These are phyloP conservation scores for Fusarium robinianum DNA, from an alignment of 2,329 filamentous ascomycete species.

Conservation along the genomic window DNA sequence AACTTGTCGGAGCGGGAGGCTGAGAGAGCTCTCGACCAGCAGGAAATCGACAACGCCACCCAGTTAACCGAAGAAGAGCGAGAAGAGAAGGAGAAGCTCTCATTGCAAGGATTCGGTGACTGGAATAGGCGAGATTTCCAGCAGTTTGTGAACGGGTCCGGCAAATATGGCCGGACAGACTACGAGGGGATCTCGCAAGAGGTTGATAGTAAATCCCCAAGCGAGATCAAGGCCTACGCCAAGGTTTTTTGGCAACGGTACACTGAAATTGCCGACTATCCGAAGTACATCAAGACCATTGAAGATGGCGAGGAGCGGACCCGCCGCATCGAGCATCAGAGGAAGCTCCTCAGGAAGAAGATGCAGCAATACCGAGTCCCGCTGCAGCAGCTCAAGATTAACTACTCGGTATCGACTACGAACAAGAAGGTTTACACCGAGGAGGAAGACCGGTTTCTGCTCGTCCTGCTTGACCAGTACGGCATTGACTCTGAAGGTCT, in stretches of 20 bases:
- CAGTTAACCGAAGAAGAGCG: conserved; percentile 88
- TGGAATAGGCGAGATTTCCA: conserved; percentile 99
- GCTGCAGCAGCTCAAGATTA: conserved; percentile 96
- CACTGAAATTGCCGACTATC: conserved; percentile 85
- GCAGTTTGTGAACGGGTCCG: conserved; percentile 94
- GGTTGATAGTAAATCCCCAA: conserved; percentile 84
- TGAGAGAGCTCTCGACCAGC: conserved; percentile 83
- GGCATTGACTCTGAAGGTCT: conserved; percentile 90
- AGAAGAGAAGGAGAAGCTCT: conserved; percentile 81
- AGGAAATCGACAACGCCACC: conserved; percentile 89
- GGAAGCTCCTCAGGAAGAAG: conserved; percentile 92
- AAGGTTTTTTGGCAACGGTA: conserved; percentile 97
- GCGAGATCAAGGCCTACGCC: conserved; percentile 88
- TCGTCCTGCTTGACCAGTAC: conserved; percentile 90
- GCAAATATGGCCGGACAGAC: conserved; percentile 86
- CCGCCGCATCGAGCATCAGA: conserved; percentile 87
- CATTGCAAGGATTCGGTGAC: conserved; percentile 82
- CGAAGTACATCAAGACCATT: conserved; percentile 86
- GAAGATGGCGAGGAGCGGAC: conserved; percentile 91
- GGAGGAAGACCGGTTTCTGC: conserved; percentile 92
- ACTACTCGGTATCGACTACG: conserved; percentile 97
- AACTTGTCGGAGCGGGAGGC: conserved; percentile 83
- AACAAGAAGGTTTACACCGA: conserved; percentile 99
- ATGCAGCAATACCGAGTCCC: conserved; percentile 96
- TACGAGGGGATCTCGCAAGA: conserved; percentile 86